Percentiles rank a stretch among this genome's conserved stretches.
Conservation (phyloP, 1,284 basidiomycete genomes). For the Heterobasidion irregulare region DNA sequence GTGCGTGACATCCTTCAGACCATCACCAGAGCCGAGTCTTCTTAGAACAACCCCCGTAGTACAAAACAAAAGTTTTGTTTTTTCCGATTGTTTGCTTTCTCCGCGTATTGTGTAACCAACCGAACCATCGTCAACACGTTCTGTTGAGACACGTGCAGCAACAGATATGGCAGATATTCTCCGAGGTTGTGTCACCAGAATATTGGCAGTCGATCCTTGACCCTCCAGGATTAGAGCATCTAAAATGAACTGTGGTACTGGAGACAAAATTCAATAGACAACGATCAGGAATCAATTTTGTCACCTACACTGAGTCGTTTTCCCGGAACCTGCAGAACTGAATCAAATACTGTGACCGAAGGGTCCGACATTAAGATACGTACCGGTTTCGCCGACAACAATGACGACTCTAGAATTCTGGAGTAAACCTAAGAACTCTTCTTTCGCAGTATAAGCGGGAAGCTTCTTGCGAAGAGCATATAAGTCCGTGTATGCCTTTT, state of each 20-base stretch:
- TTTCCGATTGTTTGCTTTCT: constrained; percentile 63
- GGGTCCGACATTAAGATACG: not conserved
- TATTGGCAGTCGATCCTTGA: constrained; percentile 63
- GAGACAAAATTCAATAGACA: constrained; percentile 7
- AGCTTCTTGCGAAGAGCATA: constrained; percentile 50
- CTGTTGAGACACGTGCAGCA: constrained; percentile 80
- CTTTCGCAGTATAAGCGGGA: constrained; percentile 68
- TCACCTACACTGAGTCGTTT: constrained; percentile 70
- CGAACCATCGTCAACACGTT: constrained; percentile 77
- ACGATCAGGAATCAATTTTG: not conserved
- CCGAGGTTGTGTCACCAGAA: constrained; percentile 87
- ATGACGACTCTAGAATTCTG: constrained; percentile 64
- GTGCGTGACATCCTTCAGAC: constrained; percentile 70
- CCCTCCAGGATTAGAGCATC: constrained; percentile 70
- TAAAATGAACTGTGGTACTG: constrained; percentile 84
- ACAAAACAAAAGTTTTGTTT: constrained; percentile 81
- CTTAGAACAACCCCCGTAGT: constrained; percentile 90
- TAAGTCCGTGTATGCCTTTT: constrained; percentile 50
- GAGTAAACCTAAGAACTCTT: constrained; percentile 57
- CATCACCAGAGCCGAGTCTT: constrained; percentile 70
- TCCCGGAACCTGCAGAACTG: constrained; percentile 64
- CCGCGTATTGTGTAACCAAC: constrained; percentile 90
- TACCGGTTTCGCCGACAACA: constrained; percentile 80
- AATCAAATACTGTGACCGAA: not conserved
- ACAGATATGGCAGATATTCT: constrained; percentile 88